These are phyloP conservation scores for Raphanus sativus DNA, from an alignment of 345 rosid genomes.

Conservation along the genomic window DNA sequence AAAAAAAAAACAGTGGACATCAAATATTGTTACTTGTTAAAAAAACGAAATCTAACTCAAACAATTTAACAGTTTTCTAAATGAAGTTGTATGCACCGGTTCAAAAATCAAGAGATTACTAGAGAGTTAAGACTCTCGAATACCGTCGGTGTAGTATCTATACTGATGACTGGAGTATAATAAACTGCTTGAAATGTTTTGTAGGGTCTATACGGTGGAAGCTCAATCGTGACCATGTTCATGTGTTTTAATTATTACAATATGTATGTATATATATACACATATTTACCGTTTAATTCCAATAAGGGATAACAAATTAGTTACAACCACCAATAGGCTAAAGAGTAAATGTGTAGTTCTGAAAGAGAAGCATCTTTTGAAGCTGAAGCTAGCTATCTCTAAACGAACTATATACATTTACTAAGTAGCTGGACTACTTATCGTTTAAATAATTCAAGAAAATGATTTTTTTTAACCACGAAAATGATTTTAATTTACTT, in stretches of 20 bases:
- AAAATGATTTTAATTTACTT: no score
- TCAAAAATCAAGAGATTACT: background rate
- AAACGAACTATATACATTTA: background rate
- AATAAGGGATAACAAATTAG: background rate
- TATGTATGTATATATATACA: background rate
- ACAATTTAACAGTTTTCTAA: background rate
- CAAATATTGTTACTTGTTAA: slow-evolving; percentile 9
- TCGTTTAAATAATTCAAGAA: background rate
- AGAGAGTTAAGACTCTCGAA: background rate
- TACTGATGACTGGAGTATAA: background rate
- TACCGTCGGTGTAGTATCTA: slow-evolving; percentile 1
- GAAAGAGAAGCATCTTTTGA: background rate
- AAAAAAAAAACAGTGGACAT: background rate
- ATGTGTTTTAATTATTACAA: slow-evolving; percentile 6
- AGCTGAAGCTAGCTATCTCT: slow-evolving; percentile 2
- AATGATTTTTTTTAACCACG: no score
- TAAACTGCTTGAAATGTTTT: background rate
- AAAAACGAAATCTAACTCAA: no score
- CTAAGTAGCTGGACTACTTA: background rate
- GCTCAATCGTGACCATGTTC: background rate
- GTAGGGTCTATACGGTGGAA: background rate
- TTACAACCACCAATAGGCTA: background rate
- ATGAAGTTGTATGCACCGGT: background rate
- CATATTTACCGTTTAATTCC: background rate
- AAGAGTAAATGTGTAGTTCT: background rate